phyloP scores from a whole-genome alignment of 495 filamentous ascomycete species.

The Haplographium delicatum region DNA sequence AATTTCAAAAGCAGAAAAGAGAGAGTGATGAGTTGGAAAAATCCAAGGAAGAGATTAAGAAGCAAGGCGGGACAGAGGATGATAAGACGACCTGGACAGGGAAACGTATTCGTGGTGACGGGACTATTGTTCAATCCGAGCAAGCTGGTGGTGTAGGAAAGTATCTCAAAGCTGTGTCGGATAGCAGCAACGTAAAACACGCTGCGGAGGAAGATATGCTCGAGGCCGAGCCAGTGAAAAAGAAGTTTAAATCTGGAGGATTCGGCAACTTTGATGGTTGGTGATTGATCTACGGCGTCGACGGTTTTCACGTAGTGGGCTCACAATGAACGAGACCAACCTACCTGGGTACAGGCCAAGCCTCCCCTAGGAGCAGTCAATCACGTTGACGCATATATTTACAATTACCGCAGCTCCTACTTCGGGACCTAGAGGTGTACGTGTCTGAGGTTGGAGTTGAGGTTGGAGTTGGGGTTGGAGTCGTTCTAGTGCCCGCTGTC shows the following conservation, averaged over 20 bases:
- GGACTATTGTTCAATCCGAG: constrained; percentile 42
- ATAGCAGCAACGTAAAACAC: constrained; percentile 24
- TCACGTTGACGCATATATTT: no score
- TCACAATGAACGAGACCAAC: no score
- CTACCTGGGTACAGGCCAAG: no score
- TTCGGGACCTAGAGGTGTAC: no score
- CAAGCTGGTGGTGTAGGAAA: constrained; percentile 63
- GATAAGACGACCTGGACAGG: constrained; percentile 90
- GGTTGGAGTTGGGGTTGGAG: no score
- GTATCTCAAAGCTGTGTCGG: constrained; percentile 62
- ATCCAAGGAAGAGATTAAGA: constrained; percentile 45
- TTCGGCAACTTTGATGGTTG: constrained; percentile 93
- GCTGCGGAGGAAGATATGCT: constrained; percentile 53
- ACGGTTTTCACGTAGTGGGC: no score
- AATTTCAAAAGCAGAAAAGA: constrained; percentile 65
- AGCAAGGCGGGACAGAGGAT: constrained; percentile 59
- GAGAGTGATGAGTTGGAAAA: constrained; percentile 46
- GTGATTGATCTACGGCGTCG: no score
- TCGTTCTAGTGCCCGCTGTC: no score
- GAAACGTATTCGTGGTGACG: constrained; percentile 64
- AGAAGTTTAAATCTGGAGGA: constrained; percentile 75
- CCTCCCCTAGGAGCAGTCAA: no score
- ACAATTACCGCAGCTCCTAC: no score
- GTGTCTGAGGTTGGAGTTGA: no score
- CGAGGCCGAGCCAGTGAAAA: constrained; percentile 64